These are phyloP conservation scores for Lizanozyma gosingica DNA, from an alignment of 1,139 yeast genomes.

Conservation along the genomic window DNA sequence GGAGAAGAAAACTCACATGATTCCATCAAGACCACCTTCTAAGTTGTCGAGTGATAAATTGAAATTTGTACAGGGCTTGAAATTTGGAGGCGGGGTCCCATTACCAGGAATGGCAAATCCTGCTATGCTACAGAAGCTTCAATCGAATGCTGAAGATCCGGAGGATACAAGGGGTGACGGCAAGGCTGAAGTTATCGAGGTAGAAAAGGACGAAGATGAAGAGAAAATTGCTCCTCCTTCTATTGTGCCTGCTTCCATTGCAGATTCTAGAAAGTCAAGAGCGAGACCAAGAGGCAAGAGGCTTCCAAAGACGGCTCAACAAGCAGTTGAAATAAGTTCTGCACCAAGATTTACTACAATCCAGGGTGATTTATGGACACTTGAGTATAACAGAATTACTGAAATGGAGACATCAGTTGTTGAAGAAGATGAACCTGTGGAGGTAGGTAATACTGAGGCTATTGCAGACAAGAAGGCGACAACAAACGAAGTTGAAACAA, in stretches of 20 bases:
- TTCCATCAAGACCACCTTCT: conserved; percentile 7
- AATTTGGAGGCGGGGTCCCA: conserved; percentile 52
- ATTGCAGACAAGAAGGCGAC: not conserved
- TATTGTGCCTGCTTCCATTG: conserved; percentile 6
- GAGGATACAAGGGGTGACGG: conserved; percentile 7
- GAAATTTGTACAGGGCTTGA: conserved; percentile 45
- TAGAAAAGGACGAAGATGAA: conserved; percentile 4
- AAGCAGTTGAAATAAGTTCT: conserved; percentile 31
- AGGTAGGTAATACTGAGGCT: not conserved
- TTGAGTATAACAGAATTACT: not conserved
- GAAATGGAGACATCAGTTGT: not conserved
- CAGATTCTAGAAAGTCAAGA: conserved; percentile 39
- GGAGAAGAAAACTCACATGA: conserved; percentile 1
- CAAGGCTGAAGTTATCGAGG: conserved; percentile 7
- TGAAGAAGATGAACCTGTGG: not conserved
- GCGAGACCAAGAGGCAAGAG: conserved; percentile 70
- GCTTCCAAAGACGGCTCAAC: conserved; percentile 53
- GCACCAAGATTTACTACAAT: conserved; percentile 19
- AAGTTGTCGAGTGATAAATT: conserved; percentile 27
- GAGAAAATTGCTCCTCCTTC: conserved; percentile 8
- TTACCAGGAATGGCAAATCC: conserved; percentile 56
- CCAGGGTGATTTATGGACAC: conserved; percentile 23
- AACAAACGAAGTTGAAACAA: not conserved
- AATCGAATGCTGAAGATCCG: conserved; percentile 3
- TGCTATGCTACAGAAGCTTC: conserved; percentile 15